Evolutionary conservation across 1,139 yeast species (phyloP).

Genomic region (Geotrichum aggregatum): DNA sequence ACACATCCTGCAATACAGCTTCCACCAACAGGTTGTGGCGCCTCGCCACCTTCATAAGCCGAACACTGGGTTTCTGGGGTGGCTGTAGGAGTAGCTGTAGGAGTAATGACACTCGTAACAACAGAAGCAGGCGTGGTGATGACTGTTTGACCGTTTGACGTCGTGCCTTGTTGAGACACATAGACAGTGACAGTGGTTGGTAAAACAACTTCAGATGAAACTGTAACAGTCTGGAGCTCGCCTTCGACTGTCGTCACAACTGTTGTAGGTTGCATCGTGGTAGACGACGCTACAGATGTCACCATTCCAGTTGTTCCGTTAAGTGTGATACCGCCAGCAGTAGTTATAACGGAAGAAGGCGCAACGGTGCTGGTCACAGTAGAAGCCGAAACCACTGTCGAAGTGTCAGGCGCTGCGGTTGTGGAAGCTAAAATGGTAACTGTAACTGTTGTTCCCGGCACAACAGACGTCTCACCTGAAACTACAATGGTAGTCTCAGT

Average conservation of each 20-base stretch:
- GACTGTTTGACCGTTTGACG: neutral
- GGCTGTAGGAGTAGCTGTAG: constrained; percentile 8
- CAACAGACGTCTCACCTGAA: constrained; percentile 15
- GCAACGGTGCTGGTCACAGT: constrained; percentile 14
- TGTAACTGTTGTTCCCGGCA: constrained; percentile 20
- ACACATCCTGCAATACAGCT: constrained; percentile 30
- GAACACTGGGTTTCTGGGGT: constrained; percentile 13
- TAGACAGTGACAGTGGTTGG: constrained; percentile 3
- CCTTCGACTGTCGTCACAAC: constrained; percentile 2
- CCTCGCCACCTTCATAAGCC: constrained; percentile 23
- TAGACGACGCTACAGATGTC: neutral
- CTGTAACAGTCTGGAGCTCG: neutral
- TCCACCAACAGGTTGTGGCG: constrained; percentile 25
- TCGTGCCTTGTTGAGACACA: neutral
- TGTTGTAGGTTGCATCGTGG: constrained; percentile 3
- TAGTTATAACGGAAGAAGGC: constrained; percentile 9
- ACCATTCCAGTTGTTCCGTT: constrained; percentile 5
- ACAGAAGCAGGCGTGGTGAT: constrained; percentile 6
- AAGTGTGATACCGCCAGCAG: constrained; percentile 6
- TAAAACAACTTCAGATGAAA: neutral
- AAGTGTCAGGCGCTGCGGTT: constrained; percentile 7
- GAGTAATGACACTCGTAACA: constrained; percentile 2
- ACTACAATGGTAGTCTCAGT: constrained; percentile 21
- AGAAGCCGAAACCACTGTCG: constrained; percentile 11
- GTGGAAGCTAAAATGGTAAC: constrained; percentile 22